Conservation (phyloP, 2,329 filamentous ascomycete species). For the Cordyceps fumosorosea region DNA sequence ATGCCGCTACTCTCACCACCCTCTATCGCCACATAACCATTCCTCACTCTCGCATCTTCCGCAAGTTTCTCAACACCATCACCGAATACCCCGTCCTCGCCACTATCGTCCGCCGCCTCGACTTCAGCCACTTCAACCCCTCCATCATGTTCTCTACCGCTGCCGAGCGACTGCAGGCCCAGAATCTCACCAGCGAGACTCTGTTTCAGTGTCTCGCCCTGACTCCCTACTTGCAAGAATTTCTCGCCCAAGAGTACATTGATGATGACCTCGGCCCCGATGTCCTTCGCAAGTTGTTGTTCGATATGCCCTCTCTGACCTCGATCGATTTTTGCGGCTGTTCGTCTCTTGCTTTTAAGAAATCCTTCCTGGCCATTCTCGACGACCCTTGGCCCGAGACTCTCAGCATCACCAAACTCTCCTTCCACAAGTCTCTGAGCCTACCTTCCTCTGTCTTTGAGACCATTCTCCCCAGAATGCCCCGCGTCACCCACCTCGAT, state of each 20-base stretch:
- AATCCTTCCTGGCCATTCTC: slow-evolving; percentile 54
- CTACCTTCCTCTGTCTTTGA: slow-evolving; percentile 63
- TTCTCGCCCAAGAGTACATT: slow-evolving; percentile 73
- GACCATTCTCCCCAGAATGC: slow-evolving; percentile 62
- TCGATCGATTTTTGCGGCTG: slow-evolving; percentile 74
- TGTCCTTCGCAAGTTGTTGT: slow-evolving; percentile 65
- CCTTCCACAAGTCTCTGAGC: slow-evolving; percentile 71
- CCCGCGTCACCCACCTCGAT: slow-evolving; percentile 67
- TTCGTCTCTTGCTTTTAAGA: slow-evolving; percentile 60
- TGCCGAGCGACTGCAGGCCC: slow-evolving; percentile 66
- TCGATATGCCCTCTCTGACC: slow-evolving; percentile 54
- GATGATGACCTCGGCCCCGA: slow-evolving; percentile 66
- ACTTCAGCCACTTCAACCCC: slow-evolving; percentile 83
- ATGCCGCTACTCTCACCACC: slow-evolving; percentile 65
- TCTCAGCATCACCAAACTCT: slow-evolving; percentile 59
- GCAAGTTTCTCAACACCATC: slow-evolving; percentile 70
- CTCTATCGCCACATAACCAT: slow-evolving; percentile 76
- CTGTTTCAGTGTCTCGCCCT: slow-evolving; percentile 64
- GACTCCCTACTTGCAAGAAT: slow-evolving; percentile 68
- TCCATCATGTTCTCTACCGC: slow-evolving; percentile 69
- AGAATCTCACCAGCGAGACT: slow-evolving; percentile 69
- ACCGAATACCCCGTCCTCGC: slow-evolving; percentile 61
- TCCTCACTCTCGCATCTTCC: slow-evolving; percentile 76
- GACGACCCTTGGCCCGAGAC: slow-evolving; percentile 44
- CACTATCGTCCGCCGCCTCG: slow-evolving; percentile 68